Base-by-base conservation (phyloP, 495 filamentous ascomycete genomes). In the Penicillium samsonianum region DNA sequence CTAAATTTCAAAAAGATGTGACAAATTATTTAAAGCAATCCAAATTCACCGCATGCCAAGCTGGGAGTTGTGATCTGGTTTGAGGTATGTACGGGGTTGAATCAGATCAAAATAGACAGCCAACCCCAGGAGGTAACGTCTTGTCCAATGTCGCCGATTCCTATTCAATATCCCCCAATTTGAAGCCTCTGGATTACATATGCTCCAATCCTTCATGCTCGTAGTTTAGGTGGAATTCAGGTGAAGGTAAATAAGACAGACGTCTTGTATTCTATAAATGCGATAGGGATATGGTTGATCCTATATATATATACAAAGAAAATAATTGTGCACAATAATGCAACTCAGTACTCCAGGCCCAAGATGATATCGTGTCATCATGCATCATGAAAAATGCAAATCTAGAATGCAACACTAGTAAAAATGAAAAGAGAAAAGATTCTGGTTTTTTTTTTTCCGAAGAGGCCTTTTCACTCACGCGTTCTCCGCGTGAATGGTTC, bases 181-280 rank as follows among this genome's bases (percentile, higher is more conserved):
- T n/a, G n/a, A n/a, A n/a, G n/a, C n/a, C n/a, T n/a, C n/a, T n/a
- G n/a, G n/a, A n/a, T n/a, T n/a, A n/a, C n/a, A n/a, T n/a, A n/a
- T n/a, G n/a, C n/a, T n/a, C n/a, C n/a, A n/a, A n/a, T n/a, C n/a
- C n/a, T n/a, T n/a, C n/a, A n/a, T 25, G 10, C 30, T 31, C 10
- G 12, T 35, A 16, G 14, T 35, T 16, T 16, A 4, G 33, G 4
- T 16, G 33, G 12, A 35, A 35, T 16, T 35, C 12, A 5, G 33
- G n/a, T 20, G 5, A 19, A 17, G 40, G 43, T 26, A 8, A 50
- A 35, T 1, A 25, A 25, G 8, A 38, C 6, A 28, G 17, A 30
- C 6, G 49, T 52, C 22, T 45, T 45, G 25, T 12, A 8, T 33
- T 54, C 26, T 45, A 45, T 54, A 54, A 14, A 85, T 90, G 78